Percentiles rank a stretch among this genome's conserved stretches.
Conservation (phyloP, 2,329 filamentous ascomycete species). For the Lachnellula subtilissima region DNA sequence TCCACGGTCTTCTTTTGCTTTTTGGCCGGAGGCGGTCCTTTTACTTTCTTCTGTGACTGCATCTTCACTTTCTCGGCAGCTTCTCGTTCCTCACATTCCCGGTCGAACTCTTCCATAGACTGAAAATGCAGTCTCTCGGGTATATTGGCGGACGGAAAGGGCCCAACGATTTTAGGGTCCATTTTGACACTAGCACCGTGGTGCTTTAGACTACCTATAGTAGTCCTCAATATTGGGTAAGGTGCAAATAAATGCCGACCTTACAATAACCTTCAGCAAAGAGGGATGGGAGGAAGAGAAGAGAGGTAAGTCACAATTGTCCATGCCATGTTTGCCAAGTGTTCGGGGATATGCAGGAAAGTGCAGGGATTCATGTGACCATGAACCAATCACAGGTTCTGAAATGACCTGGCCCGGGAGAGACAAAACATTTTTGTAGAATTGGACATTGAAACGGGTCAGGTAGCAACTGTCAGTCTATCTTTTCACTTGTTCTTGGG, state of each 20-base stretch:
- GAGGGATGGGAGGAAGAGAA: not conserved
- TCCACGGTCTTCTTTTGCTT: constrained; percentile 14
- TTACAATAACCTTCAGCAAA: not conserved
- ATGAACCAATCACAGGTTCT: too few relatives aligned
- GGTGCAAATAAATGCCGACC: not conserved
- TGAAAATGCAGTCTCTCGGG: not conserved
- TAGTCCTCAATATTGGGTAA: not conserved
- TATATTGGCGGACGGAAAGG: not conserved
- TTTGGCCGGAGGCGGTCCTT: constrained; percentile 2
- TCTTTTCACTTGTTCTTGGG: too few relatives aligned
- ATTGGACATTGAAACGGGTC: too few relatives aligned
- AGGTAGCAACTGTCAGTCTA: too few relatives aligned
- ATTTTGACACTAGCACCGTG: not conserved
- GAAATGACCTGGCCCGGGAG: too few relatives aligned
- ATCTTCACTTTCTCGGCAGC: not conserved
- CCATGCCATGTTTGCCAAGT: too few relatives aligned
- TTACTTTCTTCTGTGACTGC: not conserved
- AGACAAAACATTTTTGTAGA: too few relatives aligned
- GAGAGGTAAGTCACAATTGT: not conserved
- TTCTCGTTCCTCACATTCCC: constrained; percentile 10
- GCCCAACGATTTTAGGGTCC: too few relatives aligned
- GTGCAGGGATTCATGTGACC: too few relatives aligned
- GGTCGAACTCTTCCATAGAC: constrained; percentile 15
- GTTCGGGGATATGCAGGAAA: too few relatives aligned
- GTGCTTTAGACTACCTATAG: not conserved